These are phyloP conservation scores for Mycena sp. DNA, from an alignment of 1,284 basidiomycete genomes.

Conservation along the genomic window DNA sequence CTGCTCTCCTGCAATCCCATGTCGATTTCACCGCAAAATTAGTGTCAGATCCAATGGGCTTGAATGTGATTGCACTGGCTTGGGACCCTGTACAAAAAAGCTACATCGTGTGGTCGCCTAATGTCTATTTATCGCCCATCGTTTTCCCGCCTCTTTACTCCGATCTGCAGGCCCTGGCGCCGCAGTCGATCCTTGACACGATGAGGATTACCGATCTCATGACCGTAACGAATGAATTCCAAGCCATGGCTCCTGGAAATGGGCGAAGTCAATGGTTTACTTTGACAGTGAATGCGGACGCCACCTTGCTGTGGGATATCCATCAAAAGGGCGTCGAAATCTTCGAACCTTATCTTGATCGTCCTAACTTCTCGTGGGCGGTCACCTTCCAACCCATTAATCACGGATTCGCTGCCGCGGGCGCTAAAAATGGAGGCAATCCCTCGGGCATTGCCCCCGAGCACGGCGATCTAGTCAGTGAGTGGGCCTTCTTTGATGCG, in stretches of 20 bases:
- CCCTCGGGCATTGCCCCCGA: constrained; percentile 30
- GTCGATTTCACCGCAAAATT: constrained; percentile 31
- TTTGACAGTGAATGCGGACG: constrained; percentile 32
- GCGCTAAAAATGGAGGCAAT: constrained; percentile 31
- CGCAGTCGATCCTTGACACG: constrained; percentile 26
- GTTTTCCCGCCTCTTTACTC: constrained; percentile 33
- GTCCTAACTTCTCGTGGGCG: constrained; percentile 29
- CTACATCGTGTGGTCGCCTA: constrained; percentile 35
- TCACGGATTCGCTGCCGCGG: constrained; percentile 18
- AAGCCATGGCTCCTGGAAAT: constrained; percentile 27
- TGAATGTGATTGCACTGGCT: constrained; percentile 28
- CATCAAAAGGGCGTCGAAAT: constrained; percentile 30
- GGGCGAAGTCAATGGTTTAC: constrained; percentile 32
- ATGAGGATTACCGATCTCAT: constrained; percentile 32
- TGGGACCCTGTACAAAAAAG: constrained; percentile 27
- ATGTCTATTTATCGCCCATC: constrained; percentile 31
- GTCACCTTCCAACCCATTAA: constrained; percentile 33
- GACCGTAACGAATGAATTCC: constrained; percentile 33
- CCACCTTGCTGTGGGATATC: constrained; percentile 32
- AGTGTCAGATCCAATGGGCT: constrained; percentile 28
- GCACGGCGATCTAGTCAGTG: constrained; percentile 33
- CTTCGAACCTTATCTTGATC: constrained; percentile 28
- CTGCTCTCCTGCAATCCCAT: constrained; percentile 24
- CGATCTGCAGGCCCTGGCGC: constrained; percentile 21
- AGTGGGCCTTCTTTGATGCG: neutral